phyloP scores from a whole-genome alignment of 2,329 filamentous ascomycete species.

The Corinectria fuckeliana region DNA sequence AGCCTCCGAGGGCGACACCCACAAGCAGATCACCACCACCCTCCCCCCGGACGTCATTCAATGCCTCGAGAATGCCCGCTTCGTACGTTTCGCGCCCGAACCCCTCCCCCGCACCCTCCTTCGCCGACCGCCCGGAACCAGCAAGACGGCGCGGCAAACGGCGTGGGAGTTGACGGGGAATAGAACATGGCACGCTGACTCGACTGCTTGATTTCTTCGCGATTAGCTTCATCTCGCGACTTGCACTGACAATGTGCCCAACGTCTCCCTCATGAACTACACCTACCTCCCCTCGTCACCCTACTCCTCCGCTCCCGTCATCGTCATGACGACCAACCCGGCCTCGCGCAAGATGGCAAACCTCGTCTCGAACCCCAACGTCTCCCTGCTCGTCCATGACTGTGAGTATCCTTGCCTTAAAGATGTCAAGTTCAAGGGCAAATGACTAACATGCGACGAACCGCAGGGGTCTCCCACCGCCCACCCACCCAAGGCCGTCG shows the following conservation, averaged over 20 bases:
- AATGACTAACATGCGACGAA: slow-evolving; percentile 9
- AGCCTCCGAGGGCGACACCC: slow-evolving; percentile 74
- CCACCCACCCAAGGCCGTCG: slow-evolving; percentile 74
- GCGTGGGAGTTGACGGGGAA: background rate
- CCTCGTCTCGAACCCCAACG: slow-evolving; percentile 81
- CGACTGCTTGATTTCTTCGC: slow-evolving; percentile 1
- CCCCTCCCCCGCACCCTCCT: slow-evolving; percentile 24
- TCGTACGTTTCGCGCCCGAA: slow-evolving; percentile 67
- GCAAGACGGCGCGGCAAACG: slow-evolving; percentile 9
- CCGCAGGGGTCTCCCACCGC: slow-evolving; percentile 81
- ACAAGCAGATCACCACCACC: slow-evolving; percentile 71
- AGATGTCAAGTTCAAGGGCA: background rate
- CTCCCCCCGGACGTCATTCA: slow-evolving; percentile 86
- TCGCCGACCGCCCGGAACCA: slow-evolving; percentile 18
- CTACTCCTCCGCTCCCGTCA: slow-evolving; percentile 74
- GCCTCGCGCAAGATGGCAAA: slow-evolving; percentile 82
- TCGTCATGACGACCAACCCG: slow-evolving; percentile 91
- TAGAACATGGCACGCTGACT: slow-evolving; percentile 2
- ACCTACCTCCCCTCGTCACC: slow-evolving; percentile 88
- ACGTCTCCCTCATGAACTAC: slow-evolving; percentile 99
- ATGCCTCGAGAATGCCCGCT: slow-evolving; percentile 92
- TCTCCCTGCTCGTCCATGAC: slow-evolving; percentile 95
- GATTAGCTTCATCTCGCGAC: slow-evolving; percentile 94
- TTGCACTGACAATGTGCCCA: slow-evolving; percentile 80
- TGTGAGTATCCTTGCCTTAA: slow-evolving; percentile 52